Evolutionary conservation across 2,329 filamentous ascomycete species (phyloP).

Genomic region (Hypoxylon sp.): DNA sequence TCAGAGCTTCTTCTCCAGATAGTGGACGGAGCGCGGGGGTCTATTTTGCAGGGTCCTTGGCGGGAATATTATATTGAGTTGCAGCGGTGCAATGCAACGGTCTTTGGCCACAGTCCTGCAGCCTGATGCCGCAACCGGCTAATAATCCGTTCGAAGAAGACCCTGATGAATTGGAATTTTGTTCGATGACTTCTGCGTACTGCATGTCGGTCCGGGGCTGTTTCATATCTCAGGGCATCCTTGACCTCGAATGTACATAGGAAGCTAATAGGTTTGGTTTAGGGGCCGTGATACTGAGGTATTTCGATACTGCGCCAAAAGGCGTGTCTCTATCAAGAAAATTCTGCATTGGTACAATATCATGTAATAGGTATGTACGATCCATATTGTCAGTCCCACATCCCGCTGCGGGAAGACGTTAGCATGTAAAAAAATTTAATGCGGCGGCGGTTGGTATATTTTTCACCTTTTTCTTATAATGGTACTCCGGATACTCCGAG

Average conservation of each 20-base stretch:
- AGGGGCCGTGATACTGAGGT: slow-evolving; percentile 19
- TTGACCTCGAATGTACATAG: slow-evolving; percentile 7
- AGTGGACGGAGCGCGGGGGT: slow-evolving; percentile 26
- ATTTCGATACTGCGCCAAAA: slow-evolving; percentile 8
- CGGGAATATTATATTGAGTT: slow-evolving; percentile 33
- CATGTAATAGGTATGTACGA: slow-evolving; percentile 28
- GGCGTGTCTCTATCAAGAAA: slow-evolving; percentile 41
- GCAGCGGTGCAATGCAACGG: slow-evolving; percentile 36
- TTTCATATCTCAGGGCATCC: slow-evolving; percentile 29
- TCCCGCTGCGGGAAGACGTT: slow-evolving; percentile 33
- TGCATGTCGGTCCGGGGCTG: slow-evolving; percentile 15
- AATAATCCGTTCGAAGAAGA: slow-evolving; percentile 26
- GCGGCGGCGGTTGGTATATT: slow-evolving; percentile 14
- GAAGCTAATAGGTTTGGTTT: slow-evolving; percentile 9
- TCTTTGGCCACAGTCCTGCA: slow-evolving; percentile 35
- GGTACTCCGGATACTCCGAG: slow-evolving; percentile 34
- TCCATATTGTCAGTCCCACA: slow-evolving; percentile 12
- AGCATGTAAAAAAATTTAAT: slow-evolving; percentile 39
- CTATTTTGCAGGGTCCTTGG: slow-evolving; percentile 22
- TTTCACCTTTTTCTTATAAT: slow-evolving; percentile 22
- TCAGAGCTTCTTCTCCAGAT: slow-evolving; percentile 7
- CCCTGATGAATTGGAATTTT: slow-evolving; percentile 23
- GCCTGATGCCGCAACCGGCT: slow-evolving; percentile 38
- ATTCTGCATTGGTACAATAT: slow-evolving; percentile 35
- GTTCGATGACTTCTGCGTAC: slow-evolving; percentile 9